Percentiles rank a stretch among this genome's conserved stretches.
phyloP scores from a whole-genome alignment of 2,329 filamentous ascomycete genomes.

The Chaetomiaceae sp. region DNA sequence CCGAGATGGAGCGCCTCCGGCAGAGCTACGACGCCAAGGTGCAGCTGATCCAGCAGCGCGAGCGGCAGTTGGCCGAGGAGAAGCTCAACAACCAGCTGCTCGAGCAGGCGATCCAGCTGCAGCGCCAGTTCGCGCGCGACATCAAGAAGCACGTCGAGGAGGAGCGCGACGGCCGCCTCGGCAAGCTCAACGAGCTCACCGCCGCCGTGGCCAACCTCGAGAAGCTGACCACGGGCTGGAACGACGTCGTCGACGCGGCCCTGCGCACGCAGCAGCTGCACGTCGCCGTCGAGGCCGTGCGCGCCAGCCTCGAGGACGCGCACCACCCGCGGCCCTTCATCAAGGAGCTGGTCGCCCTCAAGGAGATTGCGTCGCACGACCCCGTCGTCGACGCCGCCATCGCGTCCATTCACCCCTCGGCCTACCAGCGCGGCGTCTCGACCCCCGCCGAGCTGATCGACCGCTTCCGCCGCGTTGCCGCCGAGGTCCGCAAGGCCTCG shows the following conservation, averaged over 20 bases:
- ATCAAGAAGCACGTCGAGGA: conserved; percentile 79
- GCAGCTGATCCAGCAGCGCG: conserved; percentile 71
- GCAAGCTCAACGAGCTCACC: conserved; percentile 77
- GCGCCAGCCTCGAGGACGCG: conserved; percentile 72
- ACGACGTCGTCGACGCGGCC: conserved; percentile 82
- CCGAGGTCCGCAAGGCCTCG: conserved; percentile 89
- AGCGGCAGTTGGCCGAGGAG: conserved; percentile 76
- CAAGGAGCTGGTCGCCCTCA: conserved; percentile 86
- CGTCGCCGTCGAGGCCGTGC: conserved; percentile 90
- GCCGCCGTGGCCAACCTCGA: conserved; percentile 77
- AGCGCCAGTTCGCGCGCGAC: conserved; percentile 75
- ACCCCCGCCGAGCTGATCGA: conserved; percentile 84
- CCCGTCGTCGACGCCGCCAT: conserved; percentile 89
- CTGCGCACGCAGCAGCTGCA: conserved; percentile 94
- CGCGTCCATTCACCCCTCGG: conserved; percentile 87
- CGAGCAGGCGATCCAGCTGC: conserved; percentile 85
- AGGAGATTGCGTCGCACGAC: conserved; percentile 82
- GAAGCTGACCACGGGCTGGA: conserved; percentile 83
- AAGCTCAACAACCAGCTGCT: conserved; percentile 79
- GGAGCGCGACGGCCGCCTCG: conserved; percentile 81
- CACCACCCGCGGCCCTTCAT: conserved; percentile 79
- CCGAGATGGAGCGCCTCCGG: conserved; percentile 76
- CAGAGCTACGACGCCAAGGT: conserved; percentile 76
- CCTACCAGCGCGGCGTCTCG: conserved; percentile 89
- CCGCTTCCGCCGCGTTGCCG: conserved; percentile 87